These are phyloP conservation scores for Xylaria sp. DNA, from an alignment of 2,329 filamentous ascomycete species.

Conservation along the genomic window DNA sequence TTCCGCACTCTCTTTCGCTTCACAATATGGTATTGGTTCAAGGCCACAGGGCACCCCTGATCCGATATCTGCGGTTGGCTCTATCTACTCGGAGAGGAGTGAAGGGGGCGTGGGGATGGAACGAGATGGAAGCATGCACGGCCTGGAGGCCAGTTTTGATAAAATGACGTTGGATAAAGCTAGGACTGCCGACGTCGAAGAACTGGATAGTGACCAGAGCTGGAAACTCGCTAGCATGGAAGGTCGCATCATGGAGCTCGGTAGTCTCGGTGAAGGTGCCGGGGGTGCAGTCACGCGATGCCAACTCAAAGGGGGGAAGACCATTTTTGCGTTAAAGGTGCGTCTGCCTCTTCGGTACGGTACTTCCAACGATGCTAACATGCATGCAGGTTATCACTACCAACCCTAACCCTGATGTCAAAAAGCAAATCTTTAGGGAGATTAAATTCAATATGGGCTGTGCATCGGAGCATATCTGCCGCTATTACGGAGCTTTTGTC, in stretches of 20 bases:
- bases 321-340: slow-evolving; percentile 95
- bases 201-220: slow-evolving; percentile 84
- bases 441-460: slow-evolving; percentile 98
- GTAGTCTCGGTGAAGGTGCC: slow-evolving; percentile 90
- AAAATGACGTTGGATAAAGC: slow-evolving; percentile 83
- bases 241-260: slow-evolving; percentile 84
- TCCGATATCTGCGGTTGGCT: slow-evolving; percentile 86
- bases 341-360: slow-evolving; percentile 26
- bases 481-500: slow-evolving; percentile 96
- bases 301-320: slow-evolving; percentile 88
- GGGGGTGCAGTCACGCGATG: slow-evolving; percentile 94
- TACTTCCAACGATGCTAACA: slow-evolving; percentile 23
- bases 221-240: slow-evolving; percentile 94
- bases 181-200: slow-evolving; percentile 85
- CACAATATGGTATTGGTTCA: slow-evolving; percentile 70
- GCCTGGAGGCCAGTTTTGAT: slow-evolving; percentile 74
- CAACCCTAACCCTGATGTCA: slow-evolving; percentile 95
- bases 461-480: slow-evolving; percentile 93
- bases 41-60: slow-evolving; percentile 75
- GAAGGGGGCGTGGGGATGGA: slow-evolving; percentile 81
- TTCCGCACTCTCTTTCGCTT: slow-evolving; percentile 81
- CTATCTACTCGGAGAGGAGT: slow-evolving; percentile 80
- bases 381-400: slow-evolving; percentile 87
- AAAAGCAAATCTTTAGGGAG: slow-evolving; percentile 97
- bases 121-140: slow-evolving; percentile 79